Percentiles rank a stretch among this genome's conserved stretches.
Conservation (phyloP, 2,329 filamentous ascomycete species). For the Aspergillus sp. region DNA sequence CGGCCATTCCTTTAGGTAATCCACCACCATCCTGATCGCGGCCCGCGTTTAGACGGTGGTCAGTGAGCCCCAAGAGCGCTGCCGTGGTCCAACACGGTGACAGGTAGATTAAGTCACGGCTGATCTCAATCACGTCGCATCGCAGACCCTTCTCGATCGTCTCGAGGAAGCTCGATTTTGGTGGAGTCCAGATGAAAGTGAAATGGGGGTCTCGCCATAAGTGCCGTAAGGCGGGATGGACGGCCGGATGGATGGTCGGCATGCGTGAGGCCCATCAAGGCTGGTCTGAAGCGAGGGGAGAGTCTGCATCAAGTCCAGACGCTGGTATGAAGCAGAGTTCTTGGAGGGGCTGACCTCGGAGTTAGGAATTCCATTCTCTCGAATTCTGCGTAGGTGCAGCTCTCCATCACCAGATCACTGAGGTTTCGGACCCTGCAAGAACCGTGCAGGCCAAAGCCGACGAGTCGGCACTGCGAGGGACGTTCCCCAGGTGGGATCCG, state of each 20-base stretch:
- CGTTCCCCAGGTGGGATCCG: not conserved
- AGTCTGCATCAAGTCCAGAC: too few species aligned
- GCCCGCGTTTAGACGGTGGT: not conserved
- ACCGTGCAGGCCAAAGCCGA: not conserved
- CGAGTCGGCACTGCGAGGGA: not conserved
- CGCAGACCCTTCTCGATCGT: not conserved
- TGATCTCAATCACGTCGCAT: slow-evolving; percentile 1
- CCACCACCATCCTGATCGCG: not conserved
- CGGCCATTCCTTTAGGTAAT: not conserved
- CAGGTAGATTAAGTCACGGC: not conserved
- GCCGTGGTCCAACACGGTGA: not conserved
- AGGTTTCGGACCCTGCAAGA: not conserved
- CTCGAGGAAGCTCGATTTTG: not conserved
- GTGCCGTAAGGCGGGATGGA: not conserved
- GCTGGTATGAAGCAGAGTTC: not conserved
- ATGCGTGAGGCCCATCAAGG: not conserved
- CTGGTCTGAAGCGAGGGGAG: too few species aligned
- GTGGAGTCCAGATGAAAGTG: not conserved
- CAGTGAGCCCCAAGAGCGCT: too few species aligned
- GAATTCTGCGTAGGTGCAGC: too few species aligned
- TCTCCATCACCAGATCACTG: not conserved
- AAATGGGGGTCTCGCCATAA: not conserved
- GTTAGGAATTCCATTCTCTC: too few species aligned
- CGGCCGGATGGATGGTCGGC: too few species aligned
- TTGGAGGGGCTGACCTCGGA: too few species aligned